Base-by-base conservation (phyloP, 306 rosid genomes). In the Prosopis cineraria region DNA sequence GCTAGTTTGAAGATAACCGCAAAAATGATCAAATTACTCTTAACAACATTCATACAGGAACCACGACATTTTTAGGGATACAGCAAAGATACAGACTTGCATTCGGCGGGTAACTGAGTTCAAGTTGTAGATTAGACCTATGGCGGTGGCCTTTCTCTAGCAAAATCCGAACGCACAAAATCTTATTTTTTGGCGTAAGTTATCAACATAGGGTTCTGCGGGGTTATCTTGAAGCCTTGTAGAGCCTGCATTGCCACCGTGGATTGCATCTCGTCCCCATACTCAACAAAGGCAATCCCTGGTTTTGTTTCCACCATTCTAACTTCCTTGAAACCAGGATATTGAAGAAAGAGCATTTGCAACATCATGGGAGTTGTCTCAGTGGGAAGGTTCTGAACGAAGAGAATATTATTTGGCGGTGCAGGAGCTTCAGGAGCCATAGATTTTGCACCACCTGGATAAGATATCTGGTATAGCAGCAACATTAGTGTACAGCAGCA, bases 291-390 rank as follows among this genome's bases (percentile, higher is more conserved):
- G 68, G 99, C 99, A 81, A 96, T 96, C 31, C 98, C 99, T 3
- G 97, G 98, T 84, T 96, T 93, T 10, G 98, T 81, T 87, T 96
- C 99, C 59, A 96, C 93, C 99, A 96, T 95, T 84, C 99, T 87
- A 68, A 95, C 99, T 87, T 95, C 99, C 91, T 91, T 95, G 70
- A 95, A 95, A 50, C 99, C 98, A 33, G 91, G 80, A 55, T 90
- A 93, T 66, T 96, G 99, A 70, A 87, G 94, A 87, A 93, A 94
- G 48, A 96, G 98, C 98, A 96, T 96, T 79, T 96, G 99, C 74
- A 96, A 90, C 99, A 96, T 93, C 96, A 90, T 88, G 24, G 99
- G 92, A 53, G 96, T 91, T 10, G 99, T 87, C 37, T 93, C 99
- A 0, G 87, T 89, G 24, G 99, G 98, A 76, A 93, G 98, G 85